Evolutionary conservation across 2,329 filamentous ascomycete genomes (phyloP), one percentile per base, ranked within the genome.

Genomic region (Talaromyces sp.): DNA sequence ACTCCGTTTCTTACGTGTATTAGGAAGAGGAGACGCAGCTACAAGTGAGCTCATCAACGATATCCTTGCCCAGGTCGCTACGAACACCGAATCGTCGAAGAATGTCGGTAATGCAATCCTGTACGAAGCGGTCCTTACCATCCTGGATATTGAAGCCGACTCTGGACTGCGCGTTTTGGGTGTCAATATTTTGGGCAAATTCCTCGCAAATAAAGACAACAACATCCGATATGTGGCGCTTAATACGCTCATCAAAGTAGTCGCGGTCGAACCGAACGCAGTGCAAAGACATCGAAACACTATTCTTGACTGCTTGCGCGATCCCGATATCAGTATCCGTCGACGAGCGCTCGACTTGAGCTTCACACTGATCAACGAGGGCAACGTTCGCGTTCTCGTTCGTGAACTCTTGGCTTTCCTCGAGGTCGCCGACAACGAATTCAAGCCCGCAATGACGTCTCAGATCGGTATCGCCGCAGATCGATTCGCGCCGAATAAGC

Each of bases 21-120:
- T 99, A 54, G 94, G 91, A 17, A 88, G 93, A 68, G 93, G 94
- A 40, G 93, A 99, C 77, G 83, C 88, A 11, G 85, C 93, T 67
- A 93, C 92, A 29, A 98, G 93, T 77, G 96, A 99, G 79, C 90
- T 96, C 77, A 98, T 99, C 82, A 99, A 98, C 80, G 95, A 99
- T 75, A 99, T 99, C 68, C 82, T 99, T 67, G 95, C 95, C 5
- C 93, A 97, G 81, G 95, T 99, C 63, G 95, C 95, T 61, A 98
- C 94, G 45, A 99, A 99, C 78, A 99, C 95, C 1, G 95, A 99
- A 75, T 93, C 94, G 0, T 93, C 93, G 31, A 99, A 99, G 83
- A 99, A 99, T 70, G 95, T 99, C 49, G 95, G 95, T 68, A 99
- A 99, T 77, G 94, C 95, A 0, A 99, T 99, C 72, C 84, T 99